Evolutionary conservation across 1,284 basidiomycete species (phyloP), one percentile per base, ranked within the genome.

Genomic region (Leccinum subrobustum): DNA sequence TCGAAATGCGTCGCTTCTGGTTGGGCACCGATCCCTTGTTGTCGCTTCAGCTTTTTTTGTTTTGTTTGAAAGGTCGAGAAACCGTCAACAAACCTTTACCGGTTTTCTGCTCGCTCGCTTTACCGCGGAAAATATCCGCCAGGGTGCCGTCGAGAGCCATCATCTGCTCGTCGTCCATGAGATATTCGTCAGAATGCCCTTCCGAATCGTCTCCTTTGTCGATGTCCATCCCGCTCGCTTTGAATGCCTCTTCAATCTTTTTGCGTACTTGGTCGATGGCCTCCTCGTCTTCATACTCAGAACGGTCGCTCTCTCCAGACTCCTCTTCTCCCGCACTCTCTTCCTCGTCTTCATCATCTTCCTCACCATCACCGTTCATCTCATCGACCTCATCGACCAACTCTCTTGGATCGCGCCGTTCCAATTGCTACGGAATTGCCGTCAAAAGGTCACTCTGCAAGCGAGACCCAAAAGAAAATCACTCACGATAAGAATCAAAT

Each of bases 161-260:
- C 96, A 98, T 99, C 77, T 98, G 93, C 52, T 98, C 96, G 71
- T 98, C 96, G 70, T 96, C 91, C 87, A 95, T 90, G 27, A 89
- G 78, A 51, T 91, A 89, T 67, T 91, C 89, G 66, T 91, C 86
- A 50, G 79, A 79, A 12, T 66, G 63, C n/a, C 64, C 72, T 20
- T 74, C 79, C 1, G 78, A 77, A n/a, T 76, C 74, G 9, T 78
- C 77, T 16, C 79, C 79, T 4, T 78, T 81, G n/a, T 52, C 50
- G 6, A 83, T 81, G 52, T 83, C 84, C 60, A 92, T 79, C 3
- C 91, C 91, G 64, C 87, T 89, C 18, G 87, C 85, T 58, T 87
- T 83, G 7, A 96, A 80, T 1, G 90, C 93, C 65, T 90, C 89
- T 66, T 91, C 85, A 42, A 96, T 88, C 66, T 91, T 87, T 52